Evolutionary conservation across 1,284 basidiomycete species (phyloP).

Genomic region (Pyrrhoderma noxium): DNA sequence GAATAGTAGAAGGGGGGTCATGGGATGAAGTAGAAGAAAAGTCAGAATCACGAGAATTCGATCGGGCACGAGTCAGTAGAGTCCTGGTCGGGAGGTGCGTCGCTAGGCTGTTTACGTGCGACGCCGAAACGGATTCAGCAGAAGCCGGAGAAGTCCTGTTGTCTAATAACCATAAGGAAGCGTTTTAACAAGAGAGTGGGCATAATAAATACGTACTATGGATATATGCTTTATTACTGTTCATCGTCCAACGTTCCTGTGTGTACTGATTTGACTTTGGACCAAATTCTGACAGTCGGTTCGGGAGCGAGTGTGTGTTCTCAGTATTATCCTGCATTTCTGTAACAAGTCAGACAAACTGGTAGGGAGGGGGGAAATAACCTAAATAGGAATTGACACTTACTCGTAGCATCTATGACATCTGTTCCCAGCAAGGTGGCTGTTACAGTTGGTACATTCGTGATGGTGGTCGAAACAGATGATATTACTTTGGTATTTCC

Average conservation of each 20-base stretch:
- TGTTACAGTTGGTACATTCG: slow-evolving; percentile 3
- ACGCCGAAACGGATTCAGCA: no score
- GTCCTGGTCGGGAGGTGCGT: slow-evolving; percentile 18
- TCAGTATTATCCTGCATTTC: neutral
- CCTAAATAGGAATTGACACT: neutral
- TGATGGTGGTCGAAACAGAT: slow-evolving; percentile 12
- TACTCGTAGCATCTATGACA: slow-evolving; percentile 12
- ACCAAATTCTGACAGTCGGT: slow-evolving; percentile 10
- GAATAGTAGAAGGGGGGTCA: slow-evolving; percentile 31
- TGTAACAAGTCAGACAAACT: neutral
- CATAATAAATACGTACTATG: no score
- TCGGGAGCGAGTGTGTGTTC: neutral
- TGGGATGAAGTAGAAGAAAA: slow-evolving; percentile 27
- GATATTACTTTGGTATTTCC: slow-evolving; percentile 1
- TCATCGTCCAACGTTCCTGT: no score
- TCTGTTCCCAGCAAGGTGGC: slow-evolving; percentile 4
- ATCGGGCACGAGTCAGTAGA: slow-evolving; percentile 25
- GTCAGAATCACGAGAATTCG: slow-evolving; percentile 21
- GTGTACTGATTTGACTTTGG: neutral
- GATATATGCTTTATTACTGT: no score
- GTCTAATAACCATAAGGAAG: no score
- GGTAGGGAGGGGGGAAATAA: neutral
- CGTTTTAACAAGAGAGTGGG: no score
- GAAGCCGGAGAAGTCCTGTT: no score
- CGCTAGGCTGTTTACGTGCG: neutral